Conservation (phyloP, 2,329 filamentous ascomycete species). For the Aureobasidium subglaciale region DNA sequence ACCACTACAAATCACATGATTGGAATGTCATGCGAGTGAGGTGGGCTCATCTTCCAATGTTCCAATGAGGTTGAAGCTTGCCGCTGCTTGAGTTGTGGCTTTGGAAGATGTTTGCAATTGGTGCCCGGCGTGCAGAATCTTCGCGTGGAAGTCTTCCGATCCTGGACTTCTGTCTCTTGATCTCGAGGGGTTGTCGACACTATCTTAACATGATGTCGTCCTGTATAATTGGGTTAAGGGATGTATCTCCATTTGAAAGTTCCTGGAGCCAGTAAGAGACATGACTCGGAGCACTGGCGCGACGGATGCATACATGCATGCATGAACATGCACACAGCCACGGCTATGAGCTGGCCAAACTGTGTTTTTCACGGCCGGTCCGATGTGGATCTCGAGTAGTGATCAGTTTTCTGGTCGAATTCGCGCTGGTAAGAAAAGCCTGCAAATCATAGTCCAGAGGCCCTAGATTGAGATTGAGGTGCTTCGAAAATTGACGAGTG, state of each 20-base stretch:
- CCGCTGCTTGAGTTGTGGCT: conserved; percentile 1
- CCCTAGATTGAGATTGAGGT: background rate
- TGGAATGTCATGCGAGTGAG: background rate
- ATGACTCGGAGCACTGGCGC: background rate
- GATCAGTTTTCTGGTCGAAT: background rate
- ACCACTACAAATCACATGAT: conserved; percentile 13
- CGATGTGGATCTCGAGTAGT: background rate
- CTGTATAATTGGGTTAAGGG: background rate
- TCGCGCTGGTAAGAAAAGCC: background rate
- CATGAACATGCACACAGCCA: conserved; percentile 7
- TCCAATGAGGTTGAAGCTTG: background rate
- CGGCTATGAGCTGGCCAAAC: conserved; percentile 6
- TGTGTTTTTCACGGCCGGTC: background rate
- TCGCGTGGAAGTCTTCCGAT: conserved; percentile 9
- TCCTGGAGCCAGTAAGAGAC: background rate
- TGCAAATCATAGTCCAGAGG: background rate
- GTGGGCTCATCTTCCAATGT: background rate
- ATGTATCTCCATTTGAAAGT: background rate
- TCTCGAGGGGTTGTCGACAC: background rate
- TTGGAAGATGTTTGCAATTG: background rate
- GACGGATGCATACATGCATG: background rate
- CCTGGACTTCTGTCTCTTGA: background rate
- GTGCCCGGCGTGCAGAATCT: background rate
- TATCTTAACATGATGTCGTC: background rate
- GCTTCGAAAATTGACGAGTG: background rate